These are phyloP conservation scores for Xanthoconium separans DNA, from an alignment of 1,284 basidiomycete genomes.

Conservation along the genomic window DNA sequence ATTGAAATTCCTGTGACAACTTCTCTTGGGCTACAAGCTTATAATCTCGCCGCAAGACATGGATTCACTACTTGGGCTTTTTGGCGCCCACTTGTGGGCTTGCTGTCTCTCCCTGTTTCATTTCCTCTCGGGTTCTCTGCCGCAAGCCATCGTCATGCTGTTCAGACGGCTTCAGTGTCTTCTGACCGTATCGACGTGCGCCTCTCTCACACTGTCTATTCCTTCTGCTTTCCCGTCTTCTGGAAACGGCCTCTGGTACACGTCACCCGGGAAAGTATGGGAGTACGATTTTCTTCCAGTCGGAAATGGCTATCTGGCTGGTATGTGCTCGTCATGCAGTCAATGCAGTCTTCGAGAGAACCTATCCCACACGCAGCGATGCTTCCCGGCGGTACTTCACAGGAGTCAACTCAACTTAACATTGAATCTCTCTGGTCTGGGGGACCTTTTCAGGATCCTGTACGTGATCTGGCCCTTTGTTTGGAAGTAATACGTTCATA, in stretches of 20 bases:
- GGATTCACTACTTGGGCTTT: slow-evolving; percentile 20
- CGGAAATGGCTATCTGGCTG: slow-evolving; percentile 73
- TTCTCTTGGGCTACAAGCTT: not conserved
- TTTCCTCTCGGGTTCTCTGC: slow-evolving; percentile 18
- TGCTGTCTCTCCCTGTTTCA: slow-evolving; percentile 10
- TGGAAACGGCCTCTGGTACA: slow-evolving; percentile 77
- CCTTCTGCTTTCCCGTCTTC: slow-evolving; percentile 60
- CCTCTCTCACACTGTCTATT: slow-evolving; percentile 17
- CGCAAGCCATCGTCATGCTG: slow-evolving; percentile 17
- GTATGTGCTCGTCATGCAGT: slow-evolving; percentile 32
- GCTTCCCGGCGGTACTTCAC: slow-evolving; percentile 57
- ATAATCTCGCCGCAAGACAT: slow-evolving; percentile 13
- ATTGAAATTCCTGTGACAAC: not conserved
- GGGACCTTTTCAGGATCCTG: slow-evolving; percentile 66
- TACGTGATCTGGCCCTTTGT: slow-evolving; percentile 29
- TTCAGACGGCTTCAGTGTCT: slow-evolving; percentile 25
- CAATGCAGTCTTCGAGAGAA: not conserved
- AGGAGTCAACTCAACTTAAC: slow-evolving; percentile 65
- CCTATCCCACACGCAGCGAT: slow-evolving; percentile 44
- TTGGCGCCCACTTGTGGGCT: slow-evolving; percentile 22
- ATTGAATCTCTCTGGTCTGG: slow-evolving; percentile 76
- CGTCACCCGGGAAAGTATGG: slow-evolving; percentile 53
- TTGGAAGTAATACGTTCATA: not conserved
- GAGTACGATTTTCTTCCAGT: slow-evolving; percentile 60
- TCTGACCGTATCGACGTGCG: slow-evolving; percentile 21